Conservation (phyloP, 2,329 filamentous ascomycete genomes). For the Fusarium robinianum region DNA sequence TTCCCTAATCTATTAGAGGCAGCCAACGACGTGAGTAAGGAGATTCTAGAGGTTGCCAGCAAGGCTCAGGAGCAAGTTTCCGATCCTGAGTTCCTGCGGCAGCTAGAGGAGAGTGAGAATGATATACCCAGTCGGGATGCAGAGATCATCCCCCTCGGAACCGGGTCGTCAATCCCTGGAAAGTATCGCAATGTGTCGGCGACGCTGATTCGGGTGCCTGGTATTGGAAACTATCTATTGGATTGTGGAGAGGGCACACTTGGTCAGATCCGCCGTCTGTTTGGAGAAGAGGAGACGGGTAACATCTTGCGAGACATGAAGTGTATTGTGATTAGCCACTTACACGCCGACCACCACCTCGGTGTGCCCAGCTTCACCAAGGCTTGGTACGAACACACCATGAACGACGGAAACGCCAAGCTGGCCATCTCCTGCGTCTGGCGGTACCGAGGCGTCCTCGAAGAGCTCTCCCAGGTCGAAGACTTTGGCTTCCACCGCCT, state of each 20-base stretch:
- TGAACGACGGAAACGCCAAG: constrained; percentile 45
- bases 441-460: constrained; percentile 75
- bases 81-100: constrained; percentile 51
- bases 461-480: constrained; percentile 79
- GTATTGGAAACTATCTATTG: constrained; percentile 83
- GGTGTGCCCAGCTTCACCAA: constrained; percentile 80
- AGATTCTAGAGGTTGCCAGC: constrained; percentile 58
- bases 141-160: constrained; percentile 86
- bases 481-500: constrained; percentile 69
- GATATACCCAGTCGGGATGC: constrained; percentile 74
- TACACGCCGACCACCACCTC: constrained; percentile 95
- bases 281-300: constrained; percentile 64
- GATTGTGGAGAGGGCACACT: constrained; percentile 93
- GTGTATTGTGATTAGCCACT: constrained; percentile 89
- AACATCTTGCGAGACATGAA: constrained; percentile 79
- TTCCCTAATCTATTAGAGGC: constrained; percentile 54
- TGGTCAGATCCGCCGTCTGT: constrained; percentile 80
- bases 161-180: constrained; percentile 86
- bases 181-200: constrained; percentile 95
- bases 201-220: constrained; percentile 82
- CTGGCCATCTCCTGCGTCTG: constrained; percentile 71
- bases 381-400: constrained; percentile 71
- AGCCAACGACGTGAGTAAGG: constrained; percentile 43
- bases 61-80: constrained; percentile 49
- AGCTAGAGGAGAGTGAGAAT: constrained; percentile 58